phyloP scores from a whole-genome alignment of 441 rosid genomes.

The Macaranga tanarius region DNA sequence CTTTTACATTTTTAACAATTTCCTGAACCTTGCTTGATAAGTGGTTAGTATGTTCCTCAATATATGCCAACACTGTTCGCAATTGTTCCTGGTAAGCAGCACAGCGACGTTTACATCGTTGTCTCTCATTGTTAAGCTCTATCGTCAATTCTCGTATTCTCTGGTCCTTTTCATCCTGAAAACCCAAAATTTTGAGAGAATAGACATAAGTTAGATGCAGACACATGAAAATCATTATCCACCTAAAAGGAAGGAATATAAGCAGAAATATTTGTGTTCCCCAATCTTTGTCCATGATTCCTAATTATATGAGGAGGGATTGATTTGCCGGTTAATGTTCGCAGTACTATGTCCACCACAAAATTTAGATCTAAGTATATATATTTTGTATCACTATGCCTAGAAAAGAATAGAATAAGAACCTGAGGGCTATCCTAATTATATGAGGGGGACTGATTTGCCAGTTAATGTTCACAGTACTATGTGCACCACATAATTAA shows the following conservation, averaged over 20 bases:
- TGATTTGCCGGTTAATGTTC: not conserved
- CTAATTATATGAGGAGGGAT: not conserved
- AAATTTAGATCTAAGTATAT: not conserved
- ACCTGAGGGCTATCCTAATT: too few species aligned
- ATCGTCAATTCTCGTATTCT: conserved; percentile 46
- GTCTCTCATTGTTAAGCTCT: conserved; percentile 50
- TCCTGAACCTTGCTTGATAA: conserved; percentile 43
- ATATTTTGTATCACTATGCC: not conserved
- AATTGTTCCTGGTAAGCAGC: conserved; percentile 46
- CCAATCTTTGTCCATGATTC: not conserved
- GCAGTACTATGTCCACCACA: not conserved
- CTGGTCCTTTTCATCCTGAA: conserved; percentile 52
- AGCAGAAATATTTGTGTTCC: not conserved
- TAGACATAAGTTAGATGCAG: not conserved
- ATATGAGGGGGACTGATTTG: not conserved
- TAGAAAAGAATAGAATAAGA: not conserved
- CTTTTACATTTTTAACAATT: conserved; percentile 42
- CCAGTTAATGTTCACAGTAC: not conserved
- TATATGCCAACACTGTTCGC: conserved; percentile 31
- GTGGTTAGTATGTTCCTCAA: conserved; percentile 50
- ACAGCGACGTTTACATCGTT: conserved; percentile 41
- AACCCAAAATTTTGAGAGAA: not conserved
- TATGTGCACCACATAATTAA: not conserved
- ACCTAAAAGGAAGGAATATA: not conserved
- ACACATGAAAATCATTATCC: not conserved